Base-by-base conservation (phyloP, 768 basidiomycete species). In the Paxillus ammoniavirescens region DNA sequence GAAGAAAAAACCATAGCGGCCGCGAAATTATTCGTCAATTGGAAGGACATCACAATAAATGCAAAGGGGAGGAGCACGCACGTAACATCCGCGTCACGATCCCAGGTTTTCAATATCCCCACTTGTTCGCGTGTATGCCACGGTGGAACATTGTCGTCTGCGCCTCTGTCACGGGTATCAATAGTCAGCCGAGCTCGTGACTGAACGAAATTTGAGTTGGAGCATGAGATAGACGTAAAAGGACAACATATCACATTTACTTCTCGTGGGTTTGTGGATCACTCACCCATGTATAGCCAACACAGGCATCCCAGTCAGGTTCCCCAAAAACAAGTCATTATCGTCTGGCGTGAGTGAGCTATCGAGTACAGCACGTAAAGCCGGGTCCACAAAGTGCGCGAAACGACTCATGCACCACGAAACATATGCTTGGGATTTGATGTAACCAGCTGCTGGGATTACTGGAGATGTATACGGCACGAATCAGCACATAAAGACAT, bases 381-480 rank as follows among this genome's bases (percentile, higher is more conserved):
- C 65, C 0, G 93, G 90, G 64, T 96, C 94, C 28, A 86, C 75
- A 66, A 83, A 93, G 67, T 92, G 93, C 4, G 80, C 79, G 15
- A 82, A 89, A 79, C 82, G 80, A 42, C 87, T 87, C 68, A 84
- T 77, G 7, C 77, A 78, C 65, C 87, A 79, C 0, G 92, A 81
- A 5, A 93, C 81, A 61, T 97, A 97, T 21, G 87, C 76, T 59
- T 96, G 91, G 3, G 93, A 91, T 57, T 93, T 95, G 61, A 91
- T 81, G 66, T 91, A 96, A 3, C 76, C 91, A 2, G 93, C 83
- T 0, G 90, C 91, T 8, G 91, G 84, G 7, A 93, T 74, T 26
- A 83, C 89, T 87, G 58, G 23, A 15, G 14, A 12, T 13, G 10
- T n/a, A 13, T 6, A 2, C 23, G 33, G 23, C 18, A 21, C 5